Evolutionary conservation across 371 early-diverging fungal genomes (phyloP).

Genomic region (Mortierella polycephala): DNA sequence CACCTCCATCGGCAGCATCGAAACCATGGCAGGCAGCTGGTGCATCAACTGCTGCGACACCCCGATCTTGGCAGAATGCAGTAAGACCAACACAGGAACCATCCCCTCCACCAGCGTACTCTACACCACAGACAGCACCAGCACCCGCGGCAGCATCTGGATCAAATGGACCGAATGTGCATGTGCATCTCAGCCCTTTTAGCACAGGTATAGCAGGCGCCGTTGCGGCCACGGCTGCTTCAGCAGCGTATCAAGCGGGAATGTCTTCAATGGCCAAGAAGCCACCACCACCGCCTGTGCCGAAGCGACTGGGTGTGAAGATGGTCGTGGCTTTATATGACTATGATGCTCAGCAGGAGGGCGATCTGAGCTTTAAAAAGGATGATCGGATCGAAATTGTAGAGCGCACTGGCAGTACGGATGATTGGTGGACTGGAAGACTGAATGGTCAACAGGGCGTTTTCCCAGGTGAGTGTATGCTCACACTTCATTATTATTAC

Average conservation of each 20-base stretch:
- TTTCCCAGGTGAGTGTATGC: slow-evolving; percentile 66
- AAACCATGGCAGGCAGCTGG: slow-evolving; percentile 32
- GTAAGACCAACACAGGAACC: slow-evolving; percentile 8
- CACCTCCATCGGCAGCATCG: slow-evolving; percentile 10
- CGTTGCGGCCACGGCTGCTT: slow-evolving; percentile 45
- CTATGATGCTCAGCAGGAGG: slow-evolving; percentile 74
- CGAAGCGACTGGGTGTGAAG: slow-evolving; percentile 37
- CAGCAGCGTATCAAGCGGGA: slow-evolving; percentile 27
- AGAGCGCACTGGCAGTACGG: slow-evolving; percentile 63
- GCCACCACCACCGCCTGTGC: slow-evolving; percentile 51
- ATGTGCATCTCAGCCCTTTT: slow-evolving; percentile 48
- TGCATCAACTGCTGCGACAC: slow-evolving; percentile 5
- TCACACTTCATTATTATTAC: neutral
- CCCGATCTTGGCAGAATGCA: slow-evolving; percentile 27
- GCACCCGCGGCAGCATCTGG: slow-evolving; percentile 10
- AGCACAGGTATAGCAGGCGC: slow-evolving; percentile 38
- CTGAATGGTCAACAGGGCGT: slow-evolving; percentile 70
- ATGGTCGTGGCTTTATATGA: slow-evolving; percentile 78
- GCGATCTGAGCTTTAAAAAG: slow-evolving; percentile 74
- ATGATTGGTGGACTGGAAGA: slow-evolving; percentile 86
- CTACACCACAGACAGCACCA: slow-evolving; percentile 16
- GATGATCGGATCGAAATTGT: slow-evolving; percentile 77
- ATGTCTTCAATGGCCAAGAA: slow-evolving; percentile 22
- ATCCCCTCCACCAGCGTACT: slow-evolving; percentile 50
- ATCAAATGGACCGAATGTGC: slow-evolving; percentile 34